Evolutionary conservation across 495 filamentous ascomycete species (phyloP), one percentile per base, ranked within the genome.

Genomic region (Neurospora hispaniola): DNA sequence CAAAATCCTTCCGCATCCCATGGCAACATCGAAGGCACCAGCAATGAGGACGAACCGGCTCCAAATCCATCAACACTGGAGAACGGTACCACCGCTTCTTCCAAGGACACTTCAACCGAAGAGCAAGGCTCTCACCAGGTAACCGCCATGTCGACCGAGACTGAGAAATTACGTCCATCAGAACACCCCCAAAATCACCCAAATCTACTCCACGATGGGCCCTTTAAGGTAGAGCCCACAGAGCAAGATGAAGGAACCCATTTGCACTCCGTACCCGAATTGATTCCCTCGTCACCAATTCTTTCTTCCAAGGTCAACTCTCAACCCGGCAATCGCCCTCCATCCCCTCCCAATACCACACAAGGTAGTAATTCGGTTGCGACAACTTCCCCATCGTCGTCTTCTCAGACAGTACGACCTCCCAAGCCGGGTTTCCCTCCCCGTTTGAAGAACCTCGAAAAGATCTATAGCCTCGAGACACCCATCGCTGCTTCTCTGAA

Each of bases 401-500:
- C 54, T 66, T 38, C 54, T 35, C 54, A 10, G 14, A 16, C 23
- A 12, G 23, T 66, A 31, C 54, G 43, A 44, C 42, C 18, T 12
- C 44, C 71, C 6, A 75, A 73, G 38, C 54, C 69, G 11, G 69
- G 71, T 9, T 73, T 73, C 6, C 78, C 76, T 2, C 62, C 74
- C 4, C 73, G 75, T 40, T 20, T 80, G 18, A 31, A 42, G 11
- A 27, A 70, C 4, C 41, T 80, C 20, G 78, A 78, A 6, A 69
- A 18, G 44, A 73, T 79, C 2, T 79, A 79, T 74, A 44, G 69
- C 11, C 7, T 35, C 4, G 62, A 71, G 5, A 75, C 74, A 2
- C 79, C 78, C 4, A 77, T 74, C 20, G 78, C 69, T 42, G 62
- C 71, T 39, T 62, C 69, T 2, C 48, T 80, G 27, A 66, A 66